phyloP scores from a whole-genome alignment of 768 basidiomycete species.

The Hericium alpestre region DNA sequence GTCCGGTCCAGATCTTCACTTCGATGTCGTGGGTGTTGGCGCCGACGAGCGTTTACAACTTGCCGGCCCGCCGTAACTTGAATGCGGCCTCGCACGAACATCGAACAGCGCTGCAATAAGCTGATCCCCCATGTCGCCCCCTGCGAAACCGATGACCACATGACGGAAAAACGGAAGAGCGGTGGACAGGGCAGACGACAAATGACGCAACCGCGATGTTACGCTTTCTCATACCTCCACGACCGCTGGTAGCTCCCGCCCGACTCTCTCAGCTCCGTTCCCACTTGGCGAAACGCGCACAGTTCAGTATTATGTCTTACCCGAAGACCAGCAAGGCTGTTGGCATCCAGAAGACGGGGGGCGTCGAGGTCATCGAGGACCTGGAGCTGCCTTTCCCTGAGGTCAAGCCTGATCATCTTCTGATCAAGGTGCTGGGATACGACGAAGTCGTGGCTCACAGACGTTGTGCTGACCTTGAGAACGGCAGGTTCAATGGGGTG shows the following conservation, averaged over 20 bases:
- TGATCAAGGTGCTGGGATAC: slow-evolving; percentile 29
- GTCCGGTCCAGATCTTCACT: no score
- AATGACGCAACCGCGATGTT: not conserved
- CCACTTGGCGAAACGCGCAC: not conserved
- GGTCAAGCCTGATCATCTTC: slow-evolving; percentile 48
- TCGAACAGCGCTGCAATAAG: no score
- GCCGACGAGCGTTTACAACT: no score
- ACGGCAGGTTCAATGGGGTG: slow-evolving; percentile 55
- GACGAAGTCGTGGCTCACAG: not conserved
- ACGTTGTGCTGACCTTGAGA: not conserved
- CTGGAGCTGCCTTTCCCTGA: slow-evolving; percentile 57
- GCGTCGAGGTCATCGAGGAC: slow-evolving; percentile 66
- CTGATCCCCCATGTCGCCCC: no score
- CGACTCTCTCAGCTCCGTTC: not conserved
- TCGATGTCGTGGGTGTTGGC: no score
- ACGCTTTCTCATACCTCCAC: not conserved
- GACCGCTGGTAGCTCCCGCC: no score
- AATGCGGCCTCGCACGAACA: no score
- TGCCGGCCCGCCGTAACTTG: no score
- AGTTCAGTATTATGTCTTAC: slow-evolving; percentile 31
- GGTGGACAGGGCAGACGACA: not conserved
- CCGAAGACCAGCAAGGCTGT: slow-evolving; percentile 62
- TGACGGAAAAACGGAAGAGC: no score
- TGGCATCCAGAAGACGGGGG: slow-evolving; percentile 63
- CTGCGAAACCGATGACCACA: no score